Conservation (phyloP, 2,329 filamentous ascomycete species). For the Chrysoporthe austroafricana region DNA sequence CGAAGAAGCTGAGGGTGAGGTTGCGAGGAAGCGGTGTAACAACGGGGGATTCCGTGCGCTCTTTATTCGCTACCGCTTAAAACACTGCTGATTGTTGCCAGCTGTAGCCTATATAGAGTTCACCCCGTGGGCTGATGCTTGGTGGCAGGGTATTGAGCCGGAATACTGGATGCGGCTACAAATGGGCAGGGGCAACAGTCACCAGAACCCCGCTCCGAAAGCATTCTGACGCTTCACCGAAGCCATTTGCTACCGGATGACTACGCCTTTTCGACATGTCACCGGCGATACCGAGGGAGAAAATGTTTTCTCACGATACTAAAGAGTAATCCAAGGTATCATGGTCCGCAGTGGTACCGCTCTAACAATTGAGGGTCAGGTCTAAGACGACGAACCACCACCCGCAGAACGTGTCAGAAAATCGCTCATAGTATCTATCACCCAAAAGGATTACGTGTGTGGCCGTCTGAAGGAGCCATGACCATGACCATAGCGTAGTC, state of each 20-base stretch:
- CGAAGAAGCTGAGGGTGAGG: not conserved
- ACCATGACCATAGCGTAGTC: not conserved
- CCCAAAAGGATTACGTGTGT: not conserved
- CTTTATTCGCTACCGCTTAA: not conserved
- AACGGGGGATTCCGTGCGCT: not conserved
- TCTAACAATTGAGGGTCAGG: not conserved
- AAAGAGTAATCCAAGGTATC: not conserved
- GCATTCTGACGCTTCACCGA: not conserved
- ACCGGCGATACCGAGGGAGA: not conserved
- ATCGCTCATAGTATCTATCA: slow-evolving; percentile 7
- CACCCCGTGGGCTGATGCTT: not conserved
- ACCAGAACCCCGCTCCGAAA: not conserved
- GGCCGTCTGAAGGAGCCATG: not conserved
- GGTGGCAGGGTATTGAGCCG: not conserved
- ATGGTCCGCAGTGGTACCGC: not conserved
- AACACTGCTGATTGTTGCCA: not conserved
- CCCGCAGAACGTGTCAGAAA: not conserved
- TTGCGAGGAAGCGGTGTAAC: not conserved
- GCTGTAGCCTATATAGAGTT: not conserved
- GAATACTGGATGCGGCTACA: slow-evolving; percentile 10
- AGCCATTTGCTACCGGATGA: not conserved
- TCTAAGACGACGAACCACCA: not conserved
- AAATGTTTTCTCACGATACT: not conserved
- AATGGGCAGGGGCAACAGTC: not conserved
- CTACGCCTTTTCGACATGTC: not conserved